phyloP scores from a whole-genome alignment of 2,329 filamentous ascomycete species.

The Claviceps quebecensis region DNA sequence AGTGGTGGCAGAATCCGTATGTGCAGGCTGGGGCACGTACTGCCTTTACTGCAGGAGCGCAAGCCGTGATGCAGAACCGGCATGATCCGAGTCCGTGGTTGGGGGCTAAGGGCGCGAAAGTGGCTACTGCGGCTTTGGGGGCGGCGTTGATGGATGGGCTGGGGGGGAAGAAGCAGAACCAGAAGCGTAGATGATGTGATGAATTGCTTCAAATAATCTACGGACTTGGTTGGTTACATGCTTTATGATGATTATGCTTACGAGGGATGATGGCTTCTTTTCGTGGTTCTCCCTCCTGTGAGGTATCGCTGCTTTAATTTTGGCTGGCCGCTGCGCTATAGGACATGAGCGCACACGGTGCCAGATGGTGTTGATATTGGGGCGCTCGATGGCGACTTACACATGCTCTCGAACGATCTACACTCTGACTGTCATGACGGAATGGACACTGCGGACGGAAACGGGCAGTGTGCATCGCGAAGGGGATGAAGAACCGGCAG shows the following conservation, averaged over 20 bases:
- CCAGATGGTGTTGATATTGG: too few relatives aligned
- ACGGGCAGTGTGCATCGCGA: too few relatives aligned
- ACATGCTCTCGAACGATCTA: too few relatives aligned
- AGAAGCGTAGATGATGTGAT: background rate
- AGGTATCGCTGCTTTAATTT: too few relatives aligned
- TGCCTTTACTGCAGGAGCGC: conserved; percentile 32
- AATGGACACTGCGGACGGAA: too few relatives aligned
- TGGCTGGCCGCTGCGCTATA: too few relatives aligned
- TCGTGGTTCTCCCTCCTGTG: too few relatives aligned
- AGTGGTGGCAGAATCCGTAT: conserved; percentile 25
- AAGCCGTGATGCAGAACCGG: conserved; percentile 32
- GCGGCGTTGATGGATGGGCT: conserved; percentile 35
- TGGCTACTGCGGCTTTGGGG: conserved; percentile 34
- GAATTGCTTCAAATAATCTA: background rate
- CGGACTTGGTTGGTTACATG: background rate
- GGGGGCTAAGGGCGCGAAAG: conserved; percentile 32
- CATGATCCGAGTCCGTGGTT: conserved; percentile 32
- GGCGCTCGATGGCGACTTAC: too few relatives aligned
- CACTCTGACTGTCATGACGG: too few relatives aligned
- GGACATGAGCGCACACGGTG: too few relatives aligned
- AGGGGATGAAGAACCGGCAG: too few relatives aligned
- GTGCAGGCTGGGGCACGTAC: conserved; percentile 30
- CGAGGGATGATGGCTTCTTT: background rate
- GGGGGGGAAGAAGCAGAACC: conserved; percentile 15
- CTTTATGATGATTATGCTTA: background rate